These are phyloP conservation scores for Tylopilus cervinicoccineus DNA, from an alignment of 768 basidiomycete genomes.

Conservation along the genomic window DNA sequence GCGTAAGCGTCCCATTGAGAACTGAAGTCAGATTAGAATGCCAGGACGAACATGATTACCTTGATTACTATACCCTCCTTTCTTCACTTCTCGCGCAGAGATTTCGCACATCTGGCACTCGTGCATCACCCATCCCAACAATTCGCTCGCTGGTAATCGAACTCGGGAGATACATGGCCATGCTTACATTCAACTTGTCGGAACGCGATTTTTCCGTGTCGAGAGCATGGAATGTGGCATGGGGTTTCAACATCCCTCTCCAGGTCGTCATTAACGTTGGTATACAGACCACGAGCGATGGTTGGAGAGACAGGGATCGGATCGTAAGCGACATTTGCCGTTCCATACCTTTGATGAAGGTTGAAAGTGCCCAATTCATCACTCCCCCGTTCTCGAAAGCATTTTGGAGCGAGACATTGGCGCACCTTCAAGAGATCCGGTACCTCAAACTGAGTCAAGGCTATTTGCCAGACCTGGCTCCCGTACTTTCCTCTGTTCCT, in stretches of 20 bases:
- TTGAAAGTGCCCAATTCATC: background rate
- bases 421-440: background rate
- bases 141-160: background rate
- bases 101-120: background rate
- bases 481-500: background rate
- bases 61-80: background rate
- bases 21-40: background rate
- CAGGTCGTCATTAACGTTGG: background rate
- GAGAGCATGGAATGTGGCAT: background rate
- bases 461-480: background rate
- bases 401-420: conserved; percentile 5
- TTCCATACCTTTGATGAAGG: background rate
- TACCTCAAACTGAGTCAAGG: background rate
- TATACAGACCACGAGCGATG: background rate
- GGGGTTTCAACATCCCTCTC: conserved; percentile 1
- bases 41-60: too few species aligned
- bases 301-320: too few species aligned
- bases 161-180: too few species aligned
- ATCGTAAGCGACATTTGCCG: background rate
- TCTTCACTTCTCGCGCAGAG: background rate
- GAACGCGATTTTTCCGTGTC: background rate
- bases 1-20: conserved; percentile 1
- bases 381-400: too few species aligned
- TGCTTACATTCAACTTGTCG: background rate
- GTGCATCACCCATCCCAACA: background rate